Conservation (phyloP, 179 eudicot genomes). For the Corrigiola litoralis region DNA sequence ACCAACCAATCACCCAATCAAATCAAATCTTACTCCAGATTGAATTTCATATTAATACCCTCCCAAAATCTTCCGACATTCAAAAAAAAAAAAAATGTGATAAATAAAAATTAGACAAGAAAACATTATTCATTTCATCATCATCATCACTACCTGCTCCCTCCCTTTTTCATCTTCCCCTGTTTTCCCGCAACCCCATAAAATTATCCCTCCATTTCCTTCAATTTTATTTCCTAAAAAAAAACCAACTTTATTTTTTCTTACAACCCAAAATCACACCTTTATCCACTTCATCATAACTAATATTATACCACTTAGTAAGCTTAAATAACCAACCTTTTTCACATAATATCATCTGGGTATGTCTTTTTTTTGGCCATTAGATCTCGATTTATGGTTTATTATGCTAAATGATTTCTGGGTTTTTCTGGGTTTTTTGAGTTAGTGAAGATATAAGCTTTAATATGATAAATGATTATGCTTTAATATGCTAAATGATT, state of each 20-base stretch:
- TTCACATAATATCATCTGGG: not conserved
- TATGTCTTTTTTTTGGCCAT: not conserved
- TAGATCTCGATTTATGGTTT: no score
- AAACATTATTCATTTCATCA: no score
- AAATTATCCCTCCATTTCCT: slow-evolving; percentile 3
- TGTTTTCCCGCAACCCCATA: slow-evolving; percentile 21
- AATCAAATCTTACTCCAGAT: no score
- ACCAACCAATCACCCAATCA: no score
- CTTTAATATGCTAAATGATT: not conserved
- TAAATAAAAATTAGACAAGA: not conserved
- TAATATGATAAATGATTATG: no score
- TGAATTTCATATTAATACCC: no score
- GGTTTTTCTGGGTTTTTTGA: not conserved
- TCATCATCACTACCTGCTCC: not conserved
- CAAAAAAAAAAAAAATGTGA: not conserved
- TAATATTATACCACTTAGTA: not conserved
- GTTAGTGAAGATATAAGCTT: no score
- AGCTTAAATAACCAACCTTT: not conserved
- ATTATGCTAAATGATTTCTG: not conserved
- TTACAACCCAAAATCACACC: not conserved
- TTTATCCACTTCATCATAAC: slow-evolving; percentile 4
- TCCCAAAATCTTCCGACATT: not conserved
- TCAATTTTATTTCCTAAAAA: not conserved
- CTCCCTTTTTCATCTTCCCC: slow-evolving; percentile 1
- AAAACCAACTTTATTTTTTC: not conserved